These are phyloP conservation scores for Pseudogymnoascus sp. DNA, from an alignment of 2,329 filamentous ascomycete genomes.

Conservation along the genomic window DNA sequence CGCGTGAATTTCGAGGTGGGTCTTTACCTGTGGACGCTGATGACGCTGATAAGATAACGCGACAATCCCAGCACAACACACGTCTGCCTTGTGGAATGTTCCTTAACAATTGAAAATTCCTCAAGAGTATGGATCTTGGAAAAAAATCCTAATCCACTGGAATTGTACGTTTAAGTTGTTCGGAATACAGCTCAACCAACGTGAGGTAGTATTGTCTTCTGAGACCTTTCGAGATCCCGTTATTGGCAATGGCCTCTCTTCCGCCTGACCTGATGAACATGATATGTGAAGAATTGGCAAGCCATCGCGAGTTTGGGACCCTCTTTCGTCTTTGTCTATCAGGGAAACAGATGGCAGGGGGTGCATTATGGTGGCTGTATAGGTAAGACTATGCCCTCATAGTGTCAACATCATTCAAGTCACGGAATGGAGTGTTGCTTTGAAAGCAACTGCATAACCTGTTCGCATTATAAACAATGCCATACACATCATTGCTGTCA, in stretches of 20 bases:
- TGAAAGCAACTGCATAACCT: not conserved
- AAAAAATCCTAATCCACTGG: not conserved
- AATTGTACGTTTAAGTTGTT: not conserved
- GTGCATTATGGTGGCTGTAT: slow-evolving; percentile 55
- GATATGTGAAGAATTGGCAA: slow-evolving; percentile 50
- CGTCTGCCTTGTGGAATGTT: not conserved
- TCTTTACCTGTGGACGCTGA: not conserved
- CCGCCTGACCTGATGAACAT: slow-evolving; percentile 48
- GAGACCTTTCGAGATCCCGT: not conserved
- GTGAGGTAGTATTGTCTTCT: not conserved
- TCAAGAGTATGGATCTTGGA: not conserved
- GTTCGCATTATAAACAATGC: not conserved
- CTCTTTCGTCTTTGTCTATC: slow-evolving; percentile 51
- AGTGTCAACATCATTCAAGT: not conserved
- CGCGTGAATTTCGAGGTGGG: not conserved
- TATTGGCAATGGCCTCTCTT: slow-evolving; percentile 35
- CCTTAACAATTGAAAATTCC: not conserved
- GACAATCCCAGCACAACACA: not conserved
- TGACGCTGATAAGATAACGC: not conserved
- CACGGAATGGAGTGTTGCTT: not conserved
- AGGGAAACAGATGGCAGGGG: slow-evolving; percentile 46
- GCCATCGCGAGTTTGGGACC: slow-evolving; percentile 47
- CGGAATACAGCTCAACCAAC: not conserved
- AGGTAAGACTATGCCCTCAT: slow-evolving; percentile 36
- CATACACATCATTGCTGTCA: not conserved